A percentile compares a stretch with the other conserved stretches of the same genome.
phyloP scores from a whole-genome alignment of 2,329 filamentous ascomycete species.

The Phialemoniopsis sp. region DNA sequence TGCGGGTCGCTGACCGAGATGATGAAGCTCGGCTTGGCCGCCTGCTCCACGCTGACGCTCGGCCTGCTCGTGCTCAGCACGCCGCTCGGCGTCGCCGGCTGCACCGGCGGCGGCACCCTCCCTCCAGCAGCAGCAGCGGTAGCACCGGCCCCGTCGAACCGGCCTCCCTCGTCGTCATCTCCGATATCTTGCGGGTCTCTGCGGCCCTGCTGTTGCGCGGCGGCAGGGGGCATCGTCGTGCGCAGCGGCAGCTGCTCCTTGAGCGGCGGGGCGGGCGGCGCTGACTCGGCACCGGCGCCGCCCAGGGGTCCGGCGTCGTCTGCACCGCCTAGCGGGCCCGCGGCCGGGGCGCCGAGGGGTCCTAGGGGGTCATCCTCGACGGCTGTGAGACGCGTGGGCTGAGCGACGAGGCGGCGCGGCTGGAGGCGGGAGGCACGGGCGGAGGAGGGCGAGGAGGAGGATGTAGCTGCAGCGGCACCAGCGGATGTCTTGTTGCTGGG shows the following conservation, averaged over 20 bases:
- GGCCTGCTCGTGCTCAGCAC: constrained; percentile 56
- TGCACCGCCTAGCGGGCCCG: constrained; percentile 19
- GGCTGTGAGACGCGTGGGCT: constrained; percentile 74
- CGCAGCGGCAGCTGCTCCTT: constrained; percentile 63
- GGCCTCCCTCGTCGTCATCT: constrained; percentile 54
- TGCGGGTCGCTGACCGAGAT: constrained; percentile 95
- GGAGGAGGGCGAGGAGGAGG: constrained; percentile 14
- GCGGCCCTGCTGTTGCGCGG: constrained; percentile 36
- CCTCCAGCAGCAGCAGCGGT: too few relatives aligned
- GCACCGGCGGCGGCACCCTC: constrained; percentile 63
- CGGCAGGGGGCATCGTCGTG: constrained; percentile 48
- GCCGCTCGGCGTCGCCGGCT: constrained; percentile 49
- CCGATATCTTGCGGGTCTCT: constrained; percentile 63
- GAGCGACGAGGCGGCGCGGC: constrained; percentile 63
- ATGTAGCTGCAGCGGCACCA: constrained; percentile 15
- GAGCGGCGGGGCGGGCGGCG: constrained; percentile 65
- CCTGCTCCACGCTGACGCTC: constrained; percentile 88
- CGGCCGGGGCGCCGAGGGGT: constrained; percentile 67
- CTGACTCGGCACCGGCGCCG: constrained; percentile 25
- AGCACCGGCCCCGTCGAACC: constrained; percentile 9
- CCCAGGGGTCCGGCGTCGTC: constrained; percentile 22
- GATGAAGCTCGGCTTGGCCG: constrained; percentile 84
- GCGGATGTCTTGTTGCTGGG: constrained; percentile 19
- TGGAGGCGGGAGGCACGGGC: constrained; percentile 39
- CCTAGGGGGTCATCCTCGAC: constrained; percentile 73